Base-by-base conservation (phyloP, 1,284 basidiomycete species). In the Tremellales sp. region DNA sequence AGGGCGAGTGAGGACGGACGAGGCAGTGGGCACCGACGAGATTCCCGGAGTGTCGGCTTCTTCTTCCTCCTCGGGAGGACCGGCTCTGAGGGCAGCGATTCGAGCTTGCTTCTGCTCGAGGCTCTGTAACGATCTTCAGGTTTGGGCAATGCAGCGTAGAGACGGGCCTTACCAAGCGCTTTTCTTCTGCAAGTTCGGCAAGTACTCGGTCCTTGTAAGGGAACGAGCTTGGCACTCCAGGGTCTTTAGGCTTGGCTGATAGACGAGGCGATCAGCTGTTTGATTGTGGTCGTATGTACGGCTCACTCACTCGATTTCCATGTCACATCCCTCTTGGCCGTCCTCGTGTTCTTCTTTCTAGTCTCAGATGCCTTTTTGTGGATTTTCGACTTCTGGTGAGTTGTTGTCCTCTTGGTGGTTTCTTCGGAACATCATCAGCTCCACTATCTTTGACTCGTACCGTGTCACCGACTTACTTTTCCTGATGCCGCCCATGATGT, bases 131-230 rank as follows among this genome's bases (percentile, higher is more conserved):
- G 2, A n/a, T 25, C 35, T 8, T 36, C 22, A 2, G 14, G 16
- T 31, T 16, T 36, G 21, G 14, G 18, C 33, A 27, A 22, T 21
- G 18, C 16, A n/a, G 19, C n/a, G 16, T 9, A 19, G 22, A 29
- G 13, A 12, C 27, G 16, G 22, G 24, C 7, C 79, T 57, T 62
- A 89, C 86, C 53, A 77, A 71, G 61, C 85, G 78, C 54, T 88
- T 81, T 66, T 87, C 79, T 57, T 87, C 86, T 36, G 83, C 84
- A 34, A 92, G 79, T 67, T 98, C 94, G 13, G 90, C 90, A 34
- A 98, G 78, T 49, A 98, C 85, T 73, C 94, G 85, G 68, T 97
- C 94, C 77, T 97, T 98, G 80, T 86, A 95, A 3, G 93, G 94
- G 76, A 93, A 95, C 53, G 83, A 85, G 74, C 87, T 95, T n/a